A percentile compares a stretch with the other conserved stretches of the same genome.
These are phyloP conservation scores for Pugionium dolabratum DNA, from an alignment of 345 rosid species.

Conservation along the genomic window DNA sequence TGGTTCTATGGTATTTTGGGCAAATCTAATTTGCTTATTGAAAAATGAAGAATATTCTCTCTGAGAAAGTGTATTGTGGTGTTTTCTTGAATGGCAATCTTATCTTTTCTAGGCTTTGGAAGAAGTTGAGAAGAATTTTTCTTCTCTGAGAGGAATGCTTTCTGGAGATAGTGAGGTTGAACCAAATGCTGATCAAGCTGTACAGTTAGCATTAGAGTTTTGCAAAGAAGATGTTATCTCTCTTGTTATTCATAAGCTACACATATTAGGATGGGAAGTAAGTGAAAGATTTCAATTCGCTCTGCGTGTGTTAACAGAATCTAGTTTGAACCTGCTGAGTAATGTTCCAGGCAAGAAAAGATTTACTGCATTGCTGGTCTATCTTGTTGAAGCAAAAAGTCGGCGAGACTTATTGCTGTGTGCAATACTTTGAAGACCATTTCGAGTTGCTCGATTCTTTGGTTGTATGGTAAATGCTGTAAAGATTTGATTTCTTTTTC, in stretches of 20 bases:
- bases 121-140: constrained; percentile 91
- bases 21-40: background rate
- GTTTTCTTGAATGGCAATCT: background rate
- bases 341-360: constrained; percentile 74
- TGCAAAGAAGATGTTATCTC: constrained; percentile 85
- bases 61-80: background rate
- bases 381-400: constrained; percentile 80
- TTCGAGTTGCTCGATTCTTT: constrained; percentile 84
- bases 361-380: constrained; percentile 90
- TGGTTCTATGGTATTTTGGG: background rate
- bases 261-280: constrained; percentile 88
- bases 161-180: constrained; percentile 91
- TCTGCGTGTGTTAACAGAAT: background rate
- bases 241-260: constrained; percentile 78
- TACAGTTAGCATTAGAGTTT: constrained; percentile 70
- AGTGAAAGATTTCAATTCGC: constrained; percentile 35
- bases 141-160: constrained; percentile 69
- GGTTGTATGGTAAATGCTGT: constrained; percentile 39
- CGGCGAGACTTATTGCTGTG: constrained; percentile 64
- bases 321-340: background rate
- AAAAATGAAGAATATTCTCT: background rate
- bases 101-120: constrained; percentile 62
- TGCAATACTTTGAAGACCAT: constrained; percentile 83
- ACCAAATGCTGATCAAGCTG: constrained; percentile 74
- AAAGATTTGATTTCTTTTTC: background rate